Evolutionary conservation across 1,139 yeast genomes (phyloP).

Genomic region (Maudiozyma humilis): DNA sequence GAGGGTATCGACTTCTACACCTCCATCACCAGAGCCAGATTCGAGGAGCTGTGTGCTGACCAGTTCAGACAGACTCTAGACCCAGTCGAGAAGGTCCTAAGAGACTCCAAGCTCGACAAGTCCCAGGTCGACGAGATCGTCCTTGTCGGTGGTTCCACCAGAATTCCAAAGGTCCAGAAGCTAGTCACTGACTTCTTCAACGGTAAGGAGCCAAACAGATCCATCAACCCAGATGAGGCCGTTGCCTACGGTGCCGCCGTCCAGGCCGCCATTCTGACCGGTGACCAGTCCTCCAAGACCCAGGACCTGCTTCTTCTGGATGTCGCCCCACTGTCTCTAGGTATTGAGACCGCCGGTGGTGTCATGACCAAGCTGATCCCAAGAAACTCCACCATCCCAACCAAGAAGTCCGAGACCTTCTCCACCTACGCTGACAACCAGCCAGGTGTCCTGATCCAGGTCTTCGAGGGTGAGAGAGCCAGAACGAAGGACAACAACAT

Average conservation of each 20-base stretch:
- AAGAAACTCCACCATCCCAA: slow-evolving; percentile 88
- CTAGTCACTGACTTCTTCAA: slow-evolving; percentile 44
- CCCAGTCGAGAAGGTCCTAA: slow-evolving; percentile 80
- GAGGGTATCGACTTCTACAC: slow-evolving; percentile 90
- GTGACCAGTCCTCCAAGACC: slow-evolving; percentile 57
- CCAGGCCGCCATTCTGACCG: slow-evolving; percentile 91
- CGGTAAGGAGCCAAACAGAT: slow-evolving; percentile 86
- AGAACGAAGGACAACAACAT: slow-evolving; percentile 88
- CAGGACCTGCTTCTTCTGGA: slow-evolving; percentile 81
- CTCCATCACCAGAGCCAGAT: slow-evolving; percentile 82
- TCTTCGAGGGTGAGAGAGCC: slow-evolving; percentile 91
- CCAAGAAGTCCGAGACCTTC: slow-evolving; percentile 86
- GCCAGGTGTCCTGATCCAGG: slow-evolving; percentile 90
- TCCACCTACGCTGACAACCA: slow-evolving; percentile 90
- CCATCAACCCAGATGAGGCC: slow-evolving; percentile 91
- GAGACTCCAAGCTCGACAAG: slow-evolving; percentile 73
- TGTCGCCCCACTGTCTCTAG: slow-evolving; percentile 82
- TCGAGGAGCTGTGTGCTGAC: slow-evolving; percentile 79
- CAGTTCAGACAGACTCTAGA: slow-evolving; percentile 78
- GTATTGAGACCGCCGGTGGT: slow-evolving; percentile 95
- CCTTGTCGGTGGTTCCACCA: slow-evolving; percentile 87
- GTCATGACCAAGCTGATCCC: slow-evolving; percentile 87
- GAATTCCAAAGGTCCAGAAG: slow-evolving; percentile 90
- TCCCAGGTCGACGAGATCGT: slow-evolving; percentile 77
- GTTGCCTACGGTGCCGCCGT: slow-evolving; percentile 98